Base-by-base conservation (phyloP, 164 flowering plant genomes). In the Santalum album region DNA sequence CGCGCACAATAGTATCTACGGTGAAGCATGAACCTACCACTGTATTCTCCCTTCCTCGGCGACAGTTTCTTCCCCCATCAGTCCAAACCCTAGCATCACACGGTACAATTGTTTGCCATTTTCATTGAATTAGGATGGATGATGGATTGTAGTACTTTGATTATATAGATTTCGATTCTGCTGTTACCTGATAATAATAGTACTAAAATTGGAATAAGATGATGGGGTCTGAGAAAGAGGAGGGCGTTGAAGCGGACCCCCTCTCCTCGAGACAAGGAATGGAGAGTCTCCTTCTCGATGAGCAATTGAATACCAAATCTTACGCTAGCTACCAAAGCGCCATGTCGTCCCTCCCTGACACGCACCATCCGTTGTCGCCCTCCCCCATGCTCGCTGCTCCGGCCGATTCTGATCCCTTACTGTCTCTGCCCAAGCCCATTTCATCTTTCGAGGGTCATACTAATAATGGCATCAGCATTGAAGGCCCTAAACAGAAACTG, bases 181-280 rank as follows among this genome's bases (percentile, higher is more conserved):
- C n/a, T n/a, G n/a, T n/a, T n/a, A n/a, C n/a, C n/a, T n/a, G n/a
- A n/a, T n/a, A n/a, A n/a, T n/a, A n/a, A n/a, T n/a, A n/a, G n/a
- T n/a, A n/a, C n/a, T 43, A 5, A 12, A n/a, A 43, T 21, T 20
- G 20, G 43, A 42, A 26, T 20, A 70, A 62, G 48, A 86, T 84
- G 90, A 84, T 84, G 88, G 84, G 84, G 32, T 68, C 77, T 25
- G 86, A 81, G 62, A 78, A 68, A 58, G 74, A 76, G 55, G 74
- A n/a, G n/a, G n/a, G n/a, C n/a, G n/a, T n/a, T n/a, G n/a, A n/a
- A 53, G 72, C 76, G 49, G 76, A 71, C 15, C 67, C 75, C 32
- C 56, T 59, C 61, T 67, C 79, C n/a, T 69, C 89, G 25, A 66
- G 71, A 35, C 90, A 81, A 27, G 87, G 78, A 19, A 80, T 85